These are phyloP conservation scores for Drechslera avenae DNA, from an alignment of 2,329 filamentous ascomycete species.

Conservation along the genomic window DNA sequence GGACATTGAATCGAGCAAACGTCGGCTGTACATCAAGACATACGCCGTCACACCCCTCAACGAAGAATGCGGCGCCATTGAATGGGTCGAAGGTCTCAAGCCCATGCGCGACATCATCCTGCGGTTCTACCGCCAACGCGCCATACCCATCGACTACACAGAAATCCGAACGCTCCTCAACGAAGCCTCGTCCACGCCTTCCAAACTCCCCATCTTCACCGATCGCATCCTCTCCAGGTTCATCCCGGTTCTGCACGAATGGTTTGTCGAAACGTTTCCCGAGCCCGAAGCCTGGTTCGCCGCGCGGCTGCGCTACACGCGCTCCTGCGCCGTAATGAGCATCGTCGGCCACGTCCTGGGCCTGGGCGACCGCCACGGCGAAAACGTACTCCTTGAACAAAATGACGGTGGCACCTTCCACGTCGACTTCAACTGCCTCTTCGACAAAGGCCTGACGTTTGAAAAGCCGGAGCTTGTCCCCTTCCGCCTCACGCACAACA, in stretches of 20 bases:
- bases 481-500: constrained; percentile 97
- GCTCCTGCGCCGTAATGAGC: constrained; percentile 98
- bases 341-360: constrained; percentile 96
- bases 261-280: constrained; percentile 95
- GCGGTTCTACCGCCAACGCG: constrained; percentile 75
- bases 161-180: constrained; percentile 68
- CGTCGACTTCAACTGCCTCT: constrained; percentile 99
- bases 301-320: constrained; percentile 85
- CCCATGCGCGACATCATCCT: constrained; percentile 91
- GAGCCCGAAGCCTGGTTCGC: constrained; percentile 92
- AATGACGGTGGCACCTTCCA: constrained; percentile 93
- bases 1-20: constrained; percentile 86
- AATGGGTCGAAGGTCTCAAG: constrained; percentile 97
- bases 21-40: constrained; percentile 85
- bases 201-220: constrained; percentile 73
- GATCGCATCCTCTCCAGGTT: constrained; percentile 71
- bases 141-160: constrained; percentile 65
- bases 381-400: constrained; percentile 95
- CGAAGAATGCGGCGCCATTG: constrained; percentile 96
- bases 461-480: constrained; percentile 93
- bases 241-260: constrained; percentile 83
- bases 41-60: constrained; percentile 97
- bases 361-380: constrained; percentile 91
- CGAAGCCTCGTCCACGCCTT: constrained; percentile 67
- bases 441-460: constrained; percentile 96